Evolutionary conservation across 768 basidiomycete genomes (phyloP).

Genomic region (Mrakia blollopis): DNA sequence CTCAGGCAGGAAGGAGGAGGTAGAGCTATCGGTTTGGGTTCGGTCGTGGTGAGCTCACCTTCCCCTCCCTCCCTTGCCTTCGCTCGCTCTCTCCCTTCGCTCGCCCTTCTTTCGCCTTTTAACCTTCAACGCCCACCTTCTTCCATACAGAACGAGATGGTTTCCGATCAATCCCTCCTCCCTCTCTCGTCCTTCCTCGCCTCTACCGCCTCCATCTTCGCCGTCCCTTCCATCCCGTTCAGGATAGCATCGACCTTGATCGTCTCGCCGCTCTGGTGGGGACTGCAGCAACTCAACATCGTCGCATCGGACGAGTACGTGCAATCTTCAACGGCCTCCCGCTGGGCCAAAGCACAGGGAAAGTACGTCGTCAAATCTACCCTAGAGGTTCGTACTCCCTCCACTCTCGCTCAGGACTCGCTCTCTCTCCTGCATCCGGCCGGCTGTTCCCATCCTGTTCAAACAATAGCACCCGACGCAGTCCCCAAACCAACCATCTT

Average conservation of each 20-base stretch:
- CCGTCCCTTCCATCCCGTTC: slow-evolving; percentile 37
- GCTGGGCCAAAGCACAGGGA: slow-evolving; percentile 40
- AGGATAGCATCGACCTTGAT: slow-evolving; percentile 34
- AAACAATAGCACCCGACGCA: too few species aligned
- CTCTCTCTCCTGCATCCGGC: neutral
- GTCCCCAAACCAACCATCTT: neutral
- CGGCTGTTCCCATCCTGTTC: neutral
- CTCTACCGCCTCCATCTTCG: slow-evolving; percentile 38
- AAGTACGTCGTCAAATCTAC: slow-evolving; percentile 42
- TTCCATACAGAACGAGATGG: slow-evolving; percentile 20
- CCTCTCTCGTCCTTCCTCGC: slow-evolving; percentile 38
- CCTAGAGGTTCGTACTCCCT: slow-evolving; percentile 40
- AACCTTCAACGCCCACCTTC: too few species aligned
- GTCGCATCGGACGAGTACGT: slow-evolving; percentile 16
- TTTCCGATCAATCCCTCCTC: slow-evolving; percentile 28
- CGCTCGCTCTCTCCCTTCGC: neutral
- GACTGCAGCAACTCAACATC: slow-evolving; percentile 40
- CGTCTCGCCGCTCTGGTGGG: slow-evolving; percentile 44
- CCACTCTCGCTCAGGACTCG: too few species aligned
- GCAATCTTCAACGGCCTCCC: slow-evolving; percentile 26
- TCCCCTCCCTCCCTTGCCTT: neutral
- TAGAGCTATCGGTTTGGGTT: slow-evolving; percentile 7
- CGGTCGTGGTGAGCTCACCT: slow-evolving; percentile 23
- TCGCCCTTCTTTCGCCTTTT: neutral
- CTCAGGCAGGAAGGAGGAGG: slow-evolving; percentile 20